Evolutionary conservation across 352 stramenopile species (phyloP).

Genomic region (Globisporangium middletonii): DNA sequence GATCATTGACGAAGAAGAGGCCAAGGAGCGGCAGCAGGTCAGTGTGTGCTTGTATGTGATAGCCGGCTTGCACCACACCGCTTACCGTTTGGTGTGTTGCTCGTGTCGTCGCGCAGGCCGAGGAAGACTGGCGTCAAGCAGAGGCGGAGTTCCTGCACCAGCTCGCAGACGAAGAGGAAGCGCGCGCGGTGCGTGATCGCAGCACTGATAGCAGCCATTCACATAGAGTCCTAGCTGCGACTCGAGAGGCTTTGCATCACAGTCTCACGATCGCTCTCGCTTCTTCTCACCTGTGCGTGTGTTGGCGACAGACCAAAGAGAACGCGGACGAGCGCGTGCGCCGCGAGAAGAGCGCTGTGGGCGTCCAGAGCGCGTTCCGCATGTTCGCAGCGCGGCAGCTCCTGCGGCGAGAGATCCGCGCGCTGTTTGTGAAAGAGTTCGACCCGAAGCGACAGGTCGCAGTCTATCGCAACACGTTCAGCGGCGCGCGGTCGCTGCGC

Average conservation of each 20-base stretch:
- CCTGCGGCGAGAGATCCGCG: constrained; percentile 39
- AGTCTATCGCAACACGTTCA: constrained; percentile 53
- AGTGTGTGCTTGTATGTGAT: constrained; percentile 1
- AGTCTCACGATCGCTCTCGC: not conserved
- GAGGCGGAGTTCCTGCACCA: constrained; percentile 49
- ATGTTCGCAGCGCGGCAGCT: constrained; percentile 46
- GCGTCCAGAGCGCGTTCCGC: constrained; percentile 52
- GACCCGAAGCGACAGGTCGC: constrained; percentile 25
- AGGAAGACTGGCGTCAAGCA: constrained; percentile 44
- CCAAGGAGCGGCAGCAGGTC: constrained; percentile 35
- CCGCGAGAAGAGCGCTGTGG: constrained; percentile 34
- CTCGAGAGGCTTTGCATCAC: too few species aligned
- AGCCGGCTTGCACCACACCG: too few species aligned
- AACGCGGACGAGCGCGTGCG: constrained; percentile 25
- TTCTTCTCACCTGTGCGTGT: not conserved
- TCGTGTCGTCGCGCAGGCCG: constrained; percentile 12
- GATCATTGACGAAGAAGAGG: constrained; percentile 39
- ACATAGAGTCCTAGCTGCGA: too few species aligned
- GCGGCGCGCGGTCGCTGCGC: constrained; percentile 19
- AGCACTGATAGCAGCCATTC: too few species aligned
- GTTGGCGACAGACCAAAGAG: constrained; percentile 28
- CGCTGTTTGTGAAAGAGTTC: constrained; percentile 57
- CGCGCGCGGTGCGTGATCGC: constrained; percentile 25
- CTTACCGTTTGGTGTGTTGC: not conserved
- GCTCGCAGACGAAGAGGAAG: constrained; percentile 38